phyloP scores from a whole-genome alignment of 139 green algal species.

The Closterium sp. region DNA sequence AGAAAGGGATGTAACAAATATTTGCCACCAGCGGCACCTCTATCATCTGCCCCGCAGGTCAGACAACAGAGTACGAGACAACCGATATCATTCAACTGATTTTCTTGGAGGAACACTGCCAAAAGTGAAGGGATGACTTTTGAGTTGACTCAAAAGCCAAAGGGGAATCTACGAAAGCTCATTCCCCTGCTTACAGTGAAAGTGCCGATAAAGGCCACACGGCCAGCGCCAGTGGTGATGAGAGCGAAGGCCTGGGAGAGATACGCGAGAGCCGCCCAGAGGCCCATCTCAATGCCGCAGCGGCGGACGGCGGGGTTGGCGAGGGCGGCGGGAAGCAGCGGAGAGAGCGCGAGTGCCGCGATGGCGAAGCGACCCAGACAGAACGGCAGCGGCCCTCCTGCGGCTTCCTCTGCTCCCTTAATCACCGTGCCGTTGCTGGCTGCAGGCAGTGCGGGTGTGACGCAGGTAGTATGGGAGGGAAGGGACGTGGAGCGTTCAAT shows the following conservation, averaged over 20 bases:
- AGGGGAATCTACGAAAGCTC: background rate
- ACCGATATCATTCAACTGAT: too few relatives aligned
- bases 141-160: too few relatives aligned
- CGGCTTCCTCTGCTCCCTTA: conserved; percentile 36
- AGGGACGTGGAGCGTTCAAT: background rate
- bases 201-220: conserved; percentile 72
- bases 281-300: conserved; percentile 35
- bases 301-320: background rate
- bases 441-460: background rate
- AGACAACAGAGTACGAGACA: background rate
- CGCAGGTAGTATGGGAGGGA: background rate
- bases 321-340: conserved; percentile 14
- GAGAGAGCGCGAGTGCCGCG: conserved; percentile 26
- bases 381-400: conserved; percentile 13
- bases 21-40: background rate
- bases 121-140: too few relatives aligned
- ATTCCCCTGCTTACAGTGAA: conserved; percentile 71
- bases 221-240: conserved; percentile 65
- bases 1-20: too few relatives aligned
- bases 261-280: conserved; percentile 13
- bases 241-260: conserved; percentile 67
- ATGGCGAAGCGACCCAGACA: conserved; percentile 38
- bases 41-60: background rate
- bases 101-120: background rate
- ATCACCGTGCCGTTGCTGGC: conserved; percentile 43